Evolutionary conservation across 2,329 filamentous ascomycete species (phyloP).

Genomic region (Phialophora chinensis): DNA sequence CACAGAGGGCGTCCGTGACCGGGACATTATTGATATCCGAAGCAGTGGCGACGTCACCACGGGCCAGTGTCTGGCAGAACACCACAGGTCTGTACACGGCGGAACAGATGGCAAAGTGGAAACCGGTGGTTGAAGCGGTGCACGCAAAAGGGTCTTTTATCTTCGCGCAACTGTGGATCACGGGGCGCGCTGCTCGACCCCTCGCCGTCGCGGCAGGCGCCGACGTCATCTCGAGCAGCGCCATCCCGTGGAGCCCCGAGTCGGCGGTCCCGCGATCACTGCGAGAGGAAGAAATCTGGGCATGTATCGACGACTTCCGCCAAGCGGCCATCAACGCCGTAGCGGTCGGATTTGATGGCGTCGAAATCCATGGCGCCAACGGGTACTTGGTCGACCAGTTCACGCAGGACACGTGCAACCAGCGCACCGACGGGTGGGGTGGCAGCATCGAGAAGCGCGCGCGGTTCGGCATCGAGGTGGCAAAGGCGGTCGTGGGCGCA

Average conservation of each 20-base stretch:
- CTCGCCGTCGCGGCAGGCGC: constrained; percentile 4
- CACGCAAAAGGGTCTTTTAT: constrained; percentile 59
- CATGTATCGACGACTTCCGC: constrained; percentile 52
- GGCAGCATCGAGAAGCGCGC: constrained; percentile 58
- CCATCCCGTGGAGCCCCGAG: constrained; percentile 6
- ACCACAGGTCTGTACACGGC: constrained; percentile 31
- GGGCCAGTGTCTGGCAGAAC: constrained; percentile 14
- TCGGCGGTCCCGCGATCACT: constrained; percentile 41
- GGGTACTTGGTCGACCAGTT: constrained; percentile 61
- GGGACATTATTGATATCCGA: constrained; percentile 46
- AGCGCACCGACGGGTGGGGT: constrained; percentile 57
- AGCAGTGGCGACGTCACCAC: constrained; percentile 16
- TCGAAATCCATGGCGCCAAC: constrained; percentile 56
- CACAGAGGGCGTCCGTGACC: constrained; percentile 45
- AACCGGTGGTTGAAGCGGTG: constrained; percentile 57
- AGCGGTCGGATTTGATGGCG: constrained; percentile 50
- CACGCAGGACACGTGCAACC: constrained; percentile 53
- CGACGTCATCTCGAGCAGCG: constrained; percentile 22
- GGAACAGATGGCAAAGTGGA: constrained; percentile 57
- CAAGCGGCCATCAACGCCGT: constrained; percentile 59
- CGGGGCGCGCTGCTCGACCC: constrained; percentile 54
- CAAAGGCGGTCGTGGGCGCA: constrained; percentile 50
- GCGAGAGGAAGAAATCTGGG: constrained; percentile 51
- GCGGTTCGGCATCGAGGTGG: constrained; percentile 61
- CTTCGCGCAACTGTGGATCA: constrained; percentile 47